Evolutionary conservation across 1,139 yeast species (phyloP), one percentile per base, ranked within the genome.

Genomic region (Pichiaceae sp.): DNA sequence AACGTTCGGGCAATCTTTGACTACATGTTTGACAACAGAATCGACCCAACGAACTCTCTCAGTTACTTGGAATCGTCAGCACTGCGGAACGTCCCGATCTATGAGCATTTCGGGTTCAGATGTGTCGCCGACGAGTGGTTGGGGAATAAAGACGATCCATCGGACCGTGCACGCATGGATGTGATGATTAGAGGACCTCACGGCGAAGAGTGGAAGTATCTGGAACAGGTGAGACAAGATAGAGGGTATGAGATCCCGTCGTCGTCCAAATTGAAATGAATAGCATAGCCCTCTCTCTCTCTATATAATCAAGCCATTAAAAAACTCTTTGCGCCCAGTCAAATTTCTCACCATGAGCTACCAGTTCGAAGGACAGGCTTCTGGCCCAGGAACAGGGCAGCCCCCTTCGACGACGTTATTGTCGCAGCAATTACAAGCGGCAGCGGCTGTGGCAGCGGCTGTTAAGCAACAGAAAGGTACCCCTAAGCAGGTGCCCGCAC

Each of bases 1-100:
- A 76, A 78, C 52, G 75, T 69, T n/a, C 56, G 84, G 33, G 64
- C 64, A 36, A 62, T 75, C 50, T 70, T 78, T 45, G 72, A 74
- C n/a, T 68, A 63, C 48, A 71, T 75, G 69, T 75, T 74, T 44
- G 54, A 61, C 21, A 61, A 66, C 36, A 62, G 68, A 51, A 64
- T 79, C 37, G 83, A 78, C 46, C 56, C 59, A 33, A 55, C 58
- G 23, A 62, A 61, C 17, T 58, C 61, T 38, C 60, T 70, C 21
- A 57, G 75, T 9, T 78, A 78, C 49, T 64, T 78, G 53, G 86
- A 78, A 50, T 72, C 80, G 46, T 72, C 80, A 7, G 60, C 72
- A n/a, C 51, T 60, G 7, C 44, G 44, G 14, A 78, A 77, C 49
- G 62, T 75, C 29, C 80, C 80, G 7, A 73, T 78, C 38, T 78